Percentiles rank a stretch among this genome's conserved stretches.
Evolutionary conservation across 1,284 basidiomycete species (phyloP).

Genomic region (Pseudozyma sp.): DNA sequence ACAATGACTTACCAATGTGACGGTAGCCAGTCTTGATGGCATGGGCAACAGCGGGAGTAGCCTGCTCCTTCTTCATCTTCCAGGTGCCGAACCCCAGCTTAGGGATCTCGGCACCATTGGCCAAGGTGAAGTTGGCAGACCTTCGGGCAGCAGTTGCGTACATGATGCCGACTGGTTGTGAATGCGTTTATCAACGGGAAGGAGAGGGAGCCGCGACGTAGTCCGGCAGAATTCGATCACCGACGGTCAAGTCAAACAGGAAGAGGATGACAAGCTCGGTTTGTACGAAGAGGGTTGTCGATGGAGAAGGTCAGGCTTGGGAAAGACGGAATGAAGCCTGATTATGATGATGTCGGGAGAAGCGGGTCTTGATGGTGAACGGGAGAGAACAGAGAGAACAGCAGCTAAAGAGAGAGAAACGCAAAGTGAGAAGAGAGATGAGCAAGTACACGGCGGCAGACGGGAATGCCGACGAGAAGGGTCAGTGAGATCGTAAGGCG

Average conservation of each 20-base stretch:
- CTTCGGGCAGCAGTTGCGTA: constrained; percentile 54
- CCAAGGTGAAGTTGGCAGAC: constrained; percentile 54
- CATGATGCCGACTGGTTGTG: constrained; percentile 35
- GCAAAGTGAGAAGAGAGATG: background rate
- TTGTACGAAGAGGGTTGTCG: background rate
- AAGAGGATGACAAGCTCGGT: constrained; percentile 10
- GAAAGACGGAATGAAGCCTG: background rate
- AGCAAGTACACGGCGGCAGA: constrained; percentile 21
- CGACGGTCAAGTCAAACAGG: background rate
- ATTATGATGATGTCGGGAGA: constrained; percentile 7
- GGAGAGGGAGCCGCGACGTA: background rate
- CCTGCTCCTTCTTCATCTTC: constrained; percentile 70
- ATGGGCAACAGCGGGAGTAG: constrained; percentile 70
- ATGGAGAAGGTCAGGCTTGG: constrained; percentile 1
- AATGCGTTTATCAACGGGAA: background rate
- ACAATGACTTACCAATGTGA: constrained; percentile 34
- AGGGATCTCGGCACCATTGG: constrained; percentile 61
- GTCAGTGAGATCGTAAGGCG: constrained; percentile 4
- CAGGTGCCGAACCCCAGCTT: constrained; percentile 62
- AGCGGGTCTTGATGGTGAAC: constrained; percentile 12
- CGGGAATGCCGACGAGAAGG: constrained; percentile 25
- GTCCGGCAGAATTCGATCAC: background rate
- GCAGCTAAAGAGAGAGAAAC: constrained; percentile 11
- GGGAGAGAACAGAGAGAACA: constrained; percentile 10
- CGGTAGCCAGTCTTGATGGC: constrained; percentile 62